A percentile compares a stretch with the other conserved stretches of the same genome.
Evolutionary conservation across 2,329 filamentous ascomycete genomes (phyloP).

Genomic region (Botrytis deweyae): DNA sequence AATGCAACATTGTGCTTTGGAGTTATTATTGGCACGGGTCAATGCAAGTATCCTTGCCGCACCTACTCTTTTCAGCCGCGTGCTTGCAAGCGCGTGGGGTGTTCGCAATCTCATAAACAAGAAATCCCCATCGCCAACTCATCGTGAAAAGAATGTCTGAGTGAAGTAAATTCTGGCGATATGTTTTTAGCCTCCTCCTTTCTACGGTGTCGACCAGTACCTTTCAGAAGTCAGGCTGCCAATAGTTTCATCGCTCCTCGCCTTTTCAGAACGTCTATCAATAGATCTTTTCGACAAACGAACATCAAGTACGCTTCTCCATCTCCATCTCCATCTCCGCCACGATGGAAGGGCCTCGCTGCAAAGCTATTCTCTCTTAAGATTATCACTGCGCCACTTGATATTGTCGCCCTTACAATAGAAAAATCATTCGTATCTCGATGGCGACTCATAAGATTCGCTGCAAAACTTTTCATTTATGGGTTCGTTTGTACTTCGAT

Average conservation of each 20-base stretch:
- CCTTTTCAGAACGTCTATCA: not conserved
- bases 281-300: not conserved
- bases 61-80: not conserved
- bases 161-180: not conserved
- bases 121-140: not conserved
- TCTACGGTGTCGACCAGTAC: not conserved
- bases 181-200: not conserved
- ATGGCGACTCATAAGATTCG: not conserved
- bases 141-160: not conserved
- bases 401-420: not conserved
- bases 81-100: not conserved
- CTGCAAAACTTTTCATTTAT: not conserved
- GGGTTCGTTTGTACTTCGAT: not conserved
- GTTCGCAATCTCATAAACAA: not conserved
- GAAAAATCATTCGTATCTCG: not conserved
- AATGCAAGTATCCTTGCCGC: not conserved
- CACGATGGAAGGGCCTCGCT: not conserved
- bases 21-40: not conserved
- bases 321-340: not conserved
- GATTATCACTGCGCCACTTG: not conserved
- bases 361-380: not conserved
- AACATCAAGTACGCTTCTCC: not conserved
- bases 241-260: not conserved
- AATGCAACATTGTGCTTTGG: not conserved
- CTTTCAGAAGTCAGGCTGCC: not conserved